A percentile compares a stretch with the other conserved stretches of the same genome.
Conservation (phyloP, 1,284 basidiomycete species). For the Psilocybe mexicana region DNA sequence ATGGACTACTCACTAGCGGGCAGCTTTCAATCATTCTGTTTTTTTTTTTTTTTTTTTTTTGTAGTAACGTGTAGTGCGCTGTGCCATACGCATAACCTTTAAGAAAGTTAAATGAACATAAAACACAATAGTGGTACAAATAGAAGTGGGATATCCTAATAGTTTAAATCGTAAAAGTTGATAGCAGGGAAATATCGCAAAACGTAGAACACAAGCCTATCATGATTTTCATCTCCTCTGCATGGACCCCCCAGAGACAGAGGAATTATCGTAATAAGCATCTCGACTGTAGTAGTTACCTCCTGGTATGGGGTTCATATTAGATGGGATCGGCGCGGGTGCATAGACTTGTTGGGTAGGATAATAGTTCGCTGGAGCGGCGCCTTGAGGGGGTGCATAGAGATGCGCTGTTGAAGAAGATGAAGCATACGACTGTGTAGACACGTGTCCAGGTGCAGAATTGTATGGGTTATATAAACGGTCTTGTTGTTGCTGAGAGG, state of each 20-base stretch:
- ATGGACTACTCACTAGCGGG: too few species aligned
- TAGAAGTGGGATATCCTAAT: neutral
- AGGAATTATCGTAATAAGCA: conserved; percentile 12
- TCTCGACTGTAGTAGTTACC: conserved; percentile 15
- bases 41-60: too few species aligned
- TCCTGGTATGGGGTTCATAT: conserved; percentile 13
- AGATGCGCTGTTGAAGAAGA: conserved; percentile 45
- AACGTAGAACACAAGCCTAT: too few species aligned
- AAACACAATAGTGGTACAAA: neutral
- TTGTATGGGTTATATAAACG: conserved; percentile 7
- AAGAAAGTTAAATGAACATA: neutral
- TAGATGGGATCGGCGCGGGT: conserved; percentile 11
- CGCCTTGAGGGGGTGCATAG: conserved; percentile 37
- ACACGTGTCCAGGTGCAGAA: conserved; percentile 8
- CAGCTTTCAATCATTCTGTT: neutral
- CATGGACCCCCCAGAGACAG: conserved; percentile 4
- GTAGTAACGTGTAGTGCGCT: too few species aligned
- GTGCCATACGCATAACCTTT: too few species aligned
- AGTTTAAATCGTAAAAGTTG: neutral
- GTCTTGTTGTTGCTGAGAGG: neutral
- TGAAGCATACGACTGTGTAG: conserved; percentile 29
- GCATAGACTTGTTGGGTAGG: neutral
- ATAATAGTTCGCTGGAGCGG: neutral
- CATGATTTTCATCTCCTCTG: conserved; percentile 1
- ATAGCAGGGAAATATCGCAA: too few species aligned